Evolutionary conservation across 176 grass and related monocot species (phyloP), one percentile per base, ranked within the genome.

Genomic region (Triticum urartu): DNA sequence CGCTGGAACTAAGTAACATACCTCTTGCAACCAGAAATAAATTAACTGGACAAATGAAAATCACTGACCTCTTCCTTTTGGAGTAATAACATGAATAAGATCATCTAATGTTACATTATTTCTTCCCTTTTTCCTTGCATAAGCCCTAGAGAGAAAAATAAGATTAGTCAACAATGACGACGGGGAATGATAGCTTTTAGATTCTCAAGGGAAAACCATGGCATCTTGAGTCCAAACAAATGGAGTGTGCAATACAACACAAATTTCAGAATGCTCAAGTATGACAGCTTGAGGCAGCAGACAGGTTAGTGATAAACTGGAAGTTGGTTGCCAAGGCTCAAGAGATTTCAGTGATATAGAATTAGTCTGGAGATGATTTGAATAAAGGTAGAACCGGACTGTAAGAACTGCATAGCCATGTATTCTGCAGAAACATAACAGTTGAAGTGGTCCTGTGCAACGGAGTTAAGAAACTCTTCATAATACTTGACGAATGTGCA

Each of bases 101-200:
- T 99, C 97, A 87, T 96, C 94, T 34, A 99, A 80, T 39, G 97
- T 99, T 36, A 99, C 92, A 91, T 94, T 96, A 85, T 93, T 96
- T 88, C 97, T 99, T 87, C 97, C 97, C 43, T 96, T 99, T 79
- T 99, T 99, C 94, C 89, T 96, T 73, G 92, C 89, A 83, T 96
- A 94, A 2, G 92, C 92, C 92, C 97, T 99, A 86, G 34, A 70
- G 1, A 85, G 79, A 86, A 14, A 75, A 82, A 24, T 25, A 22
- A 81, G 21, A 79, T 8, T 30, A n/a, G 70, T 25, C 36, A 79
- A 40, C 28, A 26, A 9, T 0, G 24, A 63, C 11, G 1, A 61
- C 22, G 7, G 10, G 38, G n/a, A 68, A 8, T 9, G 32, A 69
- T 64, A 70, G 11, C 18, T 56, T 52, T 78, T 43, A 64, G 11